phyloP scores from a whole-genome alignment of 768 basidiomycete species.

The Naganishia onofrii region DNA sequence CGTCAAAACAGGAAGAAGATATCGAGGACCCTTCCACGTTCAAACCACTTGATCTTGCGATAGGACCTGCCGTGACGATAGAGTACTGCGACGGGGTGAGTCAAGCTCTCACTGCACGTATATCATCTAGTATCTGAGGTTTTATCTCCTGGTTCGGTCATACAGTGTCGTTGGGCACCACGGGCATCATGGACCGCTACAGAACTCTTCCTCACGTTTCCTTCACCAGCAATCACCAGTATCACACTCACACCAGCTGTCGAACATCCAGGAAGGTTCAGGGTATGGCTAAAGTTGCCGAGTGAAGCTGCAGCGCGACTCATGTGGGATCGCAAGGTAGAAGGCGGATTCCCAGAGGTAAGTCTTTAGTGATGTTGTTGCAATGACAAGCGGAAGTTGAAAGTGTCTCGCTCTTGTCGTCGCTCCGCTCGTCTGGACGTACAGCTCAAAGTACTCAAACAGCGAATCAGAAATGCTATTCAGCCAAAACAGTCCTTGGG shows the following conservation, averaged over 20 bases:
- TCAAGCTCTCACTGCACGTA: not conserved
- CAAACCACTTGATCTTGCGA: constrained; percentile 30
- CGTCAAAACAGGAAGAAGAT: constrained; percentile 28
- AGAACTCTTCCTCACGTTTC: constrained; percentile 85
- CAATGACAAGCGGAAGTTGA: not conserved
- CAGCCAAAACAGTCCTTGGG: constrained; percentile 80
- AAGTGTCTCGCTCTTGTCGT: not conserved
- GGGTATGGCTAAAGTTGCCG: constrained; percentile 69
- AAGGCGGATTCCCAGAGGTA: constrained; percentile 88
- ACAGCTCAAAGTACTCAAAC: constrained; percentile 64
- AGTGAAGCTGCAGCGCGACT: constrained; percentile 33
- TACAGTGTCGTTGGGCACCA: constrained; percentile 62
- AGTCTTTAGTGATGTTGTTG: constrained; percentile 56
- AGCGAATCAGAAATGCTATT: constrained; percentile 75
- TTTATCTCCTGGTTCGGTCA: not conserved
- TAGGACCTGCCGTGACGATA: constrained; percentile 65
- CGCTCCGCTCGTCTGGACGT: not conserved
- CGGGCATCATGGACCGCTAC: constrained; percentile 92
- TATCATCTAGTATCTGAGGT: not conserved
- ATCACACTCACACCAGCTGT: constrained; percentile 73
- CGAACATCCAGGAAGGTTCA: constrained; percentile 84
- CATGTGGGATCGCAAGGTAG: constrained; percentile 85
- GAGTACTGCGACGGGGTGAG: constrained; percentile 79
- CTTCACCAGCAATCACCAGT: constrained; percentile 66
- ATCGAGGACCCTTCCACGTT: constrained; percentile 42